Evolutionary conservation across 1,139 yeast genomes (phyloP).

Genomic region (Lizanozyma gosingica): DNA sequence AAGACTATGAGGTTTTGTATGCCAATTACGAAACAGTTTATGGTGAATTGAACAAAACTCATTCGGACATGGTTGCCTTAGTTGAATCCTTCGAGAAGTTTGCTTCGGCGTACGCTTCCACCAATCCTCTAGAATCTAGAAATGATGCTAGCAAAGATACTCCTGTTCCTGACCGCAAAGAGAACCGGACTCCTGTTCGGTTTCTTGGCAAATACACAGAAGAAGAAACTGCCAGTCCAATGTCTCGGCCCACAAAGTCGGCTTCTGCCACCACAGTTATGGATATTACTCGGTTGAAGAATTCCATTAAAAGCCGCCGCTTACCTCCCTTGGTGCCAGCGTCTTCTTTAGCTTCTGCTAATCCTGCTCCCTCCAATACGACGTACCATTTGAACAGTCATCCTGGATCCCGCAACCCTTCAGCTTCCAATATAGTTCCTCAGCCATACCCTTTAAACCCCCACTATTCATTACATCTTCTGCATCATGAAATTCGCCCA

Average conservation of each 20-base stretch:
- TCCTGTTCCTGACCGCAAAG: not conserved
- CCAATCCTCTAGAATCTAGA: not conserved
- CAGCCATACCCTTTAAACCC: conserved; percentile 20
- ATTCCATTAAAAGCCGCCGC: not conserved
- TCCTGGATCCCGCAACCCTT: conserved; percentile 8
- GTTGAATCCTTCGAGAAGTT: conserved; percentile 38
- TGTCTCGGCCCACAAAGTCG: not conserved
- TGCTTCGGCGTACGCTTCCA: conserved; percentile 2
- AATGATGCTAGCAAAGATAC: not conserved
- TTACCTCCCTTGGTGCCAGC: not conserved
- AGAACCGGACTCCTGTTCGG: not conserved
- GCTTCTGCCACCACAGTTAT: not conserved
- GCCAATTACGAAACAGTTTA: conserved; percentile 37
- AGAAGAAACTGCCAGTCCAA: not conserved
- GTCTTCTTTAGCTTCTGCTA: not conserved
- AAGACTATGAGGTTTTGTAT: conserved; percentile 28
- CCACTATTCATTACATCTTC: conserved; percentile 8
- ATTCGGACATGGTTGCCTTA: conserved; percentile 40
- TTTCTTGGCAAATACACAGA: not conserved
- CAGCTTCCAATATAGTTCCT: conserved; percentile 14
- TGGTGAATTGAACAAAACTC: conserved; percentile 38
- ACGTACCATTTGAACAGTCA: conserved; percentile 10
- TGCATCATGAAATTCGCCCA: not conserved
- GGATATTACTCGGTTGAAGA: not conserved
- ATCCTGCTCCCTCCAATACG: not conserved